Conservation (phyloP, 768 basidiomycete genomes). For the Leccinum subgranulosum region DNA sequence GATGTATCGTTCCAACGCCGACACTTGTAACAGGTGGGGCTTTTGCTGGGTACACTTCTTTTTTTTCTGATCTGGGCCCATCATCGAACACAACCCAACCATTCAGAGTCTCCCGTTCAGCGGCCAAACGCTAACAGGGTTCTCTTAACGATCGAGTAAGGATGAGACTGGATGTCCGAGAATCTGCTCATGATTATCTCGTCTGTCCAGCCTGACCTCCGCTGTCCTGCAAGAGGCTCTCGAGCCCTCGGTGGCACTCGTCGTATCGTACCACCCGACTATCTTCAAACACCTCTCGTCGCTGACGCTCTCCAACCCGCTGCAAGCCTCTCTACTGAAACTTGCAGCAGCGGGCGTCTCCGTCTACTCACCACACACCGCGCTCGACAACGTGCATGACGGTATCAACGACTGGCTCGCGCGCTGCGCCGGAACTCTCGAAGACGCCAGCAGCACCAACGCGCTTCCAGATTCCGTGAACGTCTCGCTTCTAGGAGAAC, state of each 20-base stretch:
- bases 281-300: slow-evolving; percentile 76
- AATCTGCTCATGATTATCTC: slow-evolving; percentile 20
- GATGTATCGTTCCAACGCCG: slow-evolving; percentile 3
- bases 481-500: slow-evolving; percentile 37
- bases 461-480: slow-evolving; percentile 25
- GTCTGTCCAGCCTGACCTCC: slow-evolving; percentile 58
- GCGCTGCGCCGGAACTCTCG: slow-evolving; percentile 41
- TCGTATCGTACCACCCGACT: slow-evolving; percentile 83
- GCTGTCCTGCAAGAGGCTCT: slow-evolving; percentile 70
- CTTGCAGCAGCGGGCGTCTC: slow-evolving; percentile 83
- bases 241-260: slow-evolving; percentile 54
- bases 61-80: slow-evolving; percentile 3
- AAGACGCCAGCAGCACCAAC: slow-evolving; percentile 15
- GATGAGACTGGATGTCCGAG: slow-evolving; percentile 3
- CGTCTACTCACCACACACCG: slow-evolving; percentile 85
- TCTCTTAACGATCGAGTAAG: slow-evolving; percentile 71
- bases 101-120: slow-evolving; percentile 52
- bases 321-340: slow-evolving; percentile 76
- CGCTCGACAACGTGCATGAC: slow-evolving; percentile 77
- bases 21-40: slow-evolving; percentile 52
- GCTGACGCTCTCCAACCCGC: slow-evolving; percentile 70
- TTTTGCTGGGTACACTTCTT: slow-evolving; percentile 56
- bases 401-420: slow-evolving; percentile 94
- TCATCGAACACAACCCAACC: background rate
- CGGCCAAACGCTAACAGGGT: slow-evolving; percentile 46